Conservation (phyloP, 31 red algal species). For the Odonthalia washingtoniensis region DNA sequence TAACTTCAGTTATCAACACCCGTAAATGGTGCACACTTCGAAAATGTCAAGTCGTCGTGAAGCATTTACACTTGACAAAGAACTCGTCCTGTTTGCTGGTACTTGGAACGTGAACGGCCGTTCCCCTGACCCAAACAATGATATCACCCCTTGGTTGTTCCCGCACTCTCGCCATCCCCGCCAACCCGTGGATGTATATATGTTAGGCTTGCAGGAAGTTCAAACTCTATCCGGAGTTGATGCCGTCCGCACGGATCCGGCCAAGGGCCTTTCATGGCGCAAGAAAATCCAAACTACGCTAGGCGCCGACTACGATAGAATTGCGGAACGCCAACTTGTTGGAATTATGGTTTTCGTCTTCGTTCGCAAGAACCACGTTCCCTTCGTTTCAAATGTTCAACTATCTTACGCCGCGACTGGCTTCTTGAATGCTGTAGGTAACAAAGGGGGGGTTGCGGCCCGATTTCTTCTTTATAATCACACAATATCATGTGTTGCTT, state of each 20-base stretch:
- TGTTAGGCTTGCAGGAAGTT: constrained; percentile 95
- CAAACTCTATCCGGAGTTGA: constrained; percentile 81
- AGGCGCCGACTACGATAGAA: constrained; percentile 58
- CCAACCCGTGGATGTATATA: constrained; percentile 71
- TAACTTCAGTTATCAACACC: too few relatives aligned
- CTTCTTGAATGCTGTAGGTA: constrained; percentile 84
- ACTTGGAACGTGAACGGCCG: constrained; percentile 98
- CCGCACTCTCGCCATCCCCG: constrained; percentile 16
- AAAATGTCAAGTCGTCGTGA: constrained; percentile 54
- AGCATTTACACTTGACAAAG: constrained; percentile 58
- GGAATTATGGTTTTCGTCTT: constrained; percentile 93
- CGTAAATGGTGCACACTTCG: constrained; percentile 45
- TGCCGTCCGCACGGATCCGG: constrained; percentile 78
- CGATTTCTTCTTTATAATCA: constrained; percentile 88
- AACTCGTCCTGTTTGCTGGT: constrained; percentile 84
- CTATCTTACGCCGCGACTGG: constrained; percentile 84
- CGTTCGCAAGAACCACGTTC: constrained; percentile 75
- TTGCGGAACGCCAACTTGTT: constrained; percentile 85
- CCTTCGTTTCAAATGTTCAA: constrained; percentile 71
- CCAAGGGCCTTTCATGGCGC: constrained; percentile 71
- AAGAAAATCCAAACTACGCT: constrained; percentile 69
- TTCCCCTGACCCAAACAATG: constrained; percentile 36
- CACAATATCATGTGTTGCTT: constrained; percentile 83
- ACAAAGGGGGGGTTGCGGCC: constrained; percentile 95
- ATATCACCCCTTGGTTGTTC: constrained; percentile 59